Evolutionary conservation across 176 grass and related monocot genomes (phyloP).

Genomic region (Phyllostachys edulis): DNA sequence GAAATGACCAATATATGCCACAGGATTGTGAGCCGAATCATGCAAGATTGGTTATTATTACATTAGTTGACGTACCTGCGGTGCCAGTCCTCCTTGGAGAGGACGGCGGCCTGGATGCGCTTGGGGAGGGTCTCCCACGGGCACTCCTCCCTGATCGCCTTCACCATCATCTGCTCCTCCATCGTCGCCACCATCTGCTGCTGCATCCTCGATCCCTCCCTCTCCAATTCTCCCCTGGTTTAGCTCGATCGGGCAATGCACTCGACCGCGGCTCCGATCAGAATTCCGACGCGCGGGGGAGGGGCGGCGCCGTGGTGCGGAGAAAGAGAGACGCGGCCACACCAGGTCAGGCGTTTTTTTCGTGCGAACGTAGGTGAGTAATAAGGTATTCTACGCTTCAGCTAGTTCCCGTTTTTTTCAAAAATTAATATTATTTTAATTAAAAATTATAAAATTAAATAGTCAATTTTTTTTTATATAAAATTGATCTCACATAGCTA

Average conservation of each 20-base stretch:
- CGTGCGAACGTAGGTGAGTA: no score
- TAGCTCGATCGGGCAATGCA: not conserved
- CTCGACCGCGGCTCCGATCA: not conserved
- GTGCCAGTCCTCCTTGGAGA: conserved; percentile 87
- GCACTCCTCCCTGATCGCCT: conserved; percentile 80
- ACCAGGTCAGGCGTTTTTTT: no score
- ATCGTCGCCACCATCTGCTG: conserved; percentile 57
- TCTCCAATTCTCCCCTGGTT: not conserved
- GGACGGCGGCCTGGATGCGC: conserved; percentile 59
- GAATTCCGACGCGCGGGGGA: not conserved
- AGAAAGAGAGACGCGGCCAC: no score
- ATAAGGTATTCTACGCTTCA: no score
- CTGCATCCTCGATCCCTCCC: conserved; percentile 28
- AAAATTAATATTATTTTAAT: no score
- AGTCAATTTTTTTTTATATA: no score
- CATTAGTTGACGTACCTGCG: conserved; percentile 33
- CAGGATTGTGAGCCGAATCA: not conserved
- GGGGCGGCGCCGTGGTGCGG: no score
- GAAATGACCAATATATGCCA: not conserved
- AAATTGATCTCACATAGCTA: no score
- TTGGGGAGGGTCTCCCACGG: conserved; percentile 74
- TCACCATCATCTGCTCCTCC: conserved; percentile 89
- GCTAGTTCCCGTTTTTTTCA: no score
- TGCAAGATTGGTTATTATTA: not conserved
- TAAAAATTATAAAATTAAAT: no score